Base-by-base conservation (phyloP, 2,329 filamentous ascomycete genomes). In the Trichoderma sp. region DNA sequence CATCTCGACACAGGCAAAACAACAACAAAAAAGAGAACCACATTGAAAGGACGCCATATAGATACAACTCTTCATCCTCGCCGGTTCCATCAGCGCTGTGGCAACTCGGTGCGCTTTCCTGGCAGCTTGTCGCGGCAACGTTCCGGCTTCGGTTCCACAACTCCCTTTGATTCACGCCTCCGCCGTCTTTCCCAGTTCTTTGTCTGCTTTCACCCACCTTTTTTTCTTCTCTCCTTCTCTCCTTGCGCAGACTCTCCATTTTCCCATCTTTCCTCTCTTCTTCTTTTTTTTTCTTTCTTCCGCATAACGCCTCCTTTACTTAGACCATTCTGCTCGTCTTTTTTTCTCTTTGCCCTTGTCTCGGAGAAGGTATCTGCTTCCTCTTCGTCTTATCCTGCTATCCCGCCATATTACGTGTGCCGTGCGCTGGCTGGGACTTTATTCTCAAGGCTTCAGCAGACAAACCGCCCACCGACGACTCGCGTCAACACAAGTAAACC, bases 121-220 rank as follows among this genome's bases (percentile, higher is more conserved):
- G 19, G 59, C 59, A 41, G 54, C 10, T 34, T 45, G 21, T 62
- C 50, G 59, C 59, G 59, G 59, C 59, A 62, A 62, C 59, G 47
- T 62, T 54, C 24, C 50, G 59, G 39, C 21, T 45, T 45, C 50
- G 59, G 59, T 62, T 62, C 41, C 59, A 62, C 59, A 62, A 62
- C 59, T 54, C 15, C 21, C 59, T 52, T 39, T 45, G 50, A 54
- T 62, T 62, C 41, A 62, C 50, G 44, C 34, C 39, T 62, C 34
- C 50, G 59, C 50, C 26, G 10, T 52, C 45, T 50, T 12, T 34
- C 17, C 26, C 17, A 3, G 54, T 45, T 60, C n/a, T 34, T 44
- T 41, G 26, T 41, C 47, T 57, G 39, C 39, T 30, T 30, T 61
- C 24, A 52, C 50, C 44, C 19, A 65, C 34, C 50, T 48, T 28